Evolutionary conservation across 495 filamentous ascomycete genomes (phyloP), one percentile per base, ranked within the genome.

Genomic region (Penicillium bovifimosum): DNA sequence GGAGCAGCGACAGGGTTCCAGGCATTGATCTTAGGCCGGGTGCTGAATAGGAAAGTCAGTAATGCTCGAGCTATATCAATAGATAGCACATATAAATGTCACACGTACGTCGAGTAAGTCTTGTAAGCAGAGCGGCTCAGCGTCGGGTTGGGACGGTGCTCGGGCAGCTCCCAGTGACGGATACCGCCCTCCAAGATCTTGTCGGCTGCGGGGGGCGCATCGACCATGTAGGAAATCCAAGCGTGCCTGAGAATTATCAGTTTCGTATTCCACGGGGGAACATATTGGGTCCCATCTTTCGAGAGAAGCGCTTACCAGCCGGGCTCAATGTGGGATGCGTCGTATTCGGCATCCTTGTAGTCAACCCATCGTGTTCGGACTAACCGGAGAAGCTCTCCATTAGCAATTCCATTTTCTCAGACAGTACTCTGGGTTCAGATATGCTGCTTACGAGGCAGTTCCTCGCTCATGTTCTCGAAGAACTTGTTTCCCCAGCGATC

Each of bases 351-450:
- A 62, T 86, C 78, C 75, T 87, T 90, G 79, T 91, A 97, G 72
- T 97, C 93, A 42, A 98, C 88, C 93, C 95, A 97, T 80, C 95
- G 83, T 61, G 93, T 97, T 51, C 95, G 86, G 61, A 97, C 91
- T 97, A 56, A 26, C 33, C 41, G 38, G 31, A 9, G 20, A 41
- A 28, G 26, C 46, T 14, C 46, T 14, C 9, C 16, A 14, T 55
- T 32, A 39, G 38, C 16, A 35, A 27, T 39, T 3, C n/a, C n/a
- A 5, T 16, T 29, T 32, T 32, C 9, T 14, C 14, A 14, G 35
- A 14, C 1, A 18, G 16, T 24, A 26, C 2, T 7, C 3, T 33
- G 29, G 6, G 24, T 14, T 14, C 16, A 20, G 9, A 17, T 6
- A 11, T 17, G 18, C 53, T 31, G 66, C 86, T 71, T 74, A 96